phyloP scores from a whole-genome alignment of 345 rosid genomes.

The Conringia planisiliqua region DNA sequence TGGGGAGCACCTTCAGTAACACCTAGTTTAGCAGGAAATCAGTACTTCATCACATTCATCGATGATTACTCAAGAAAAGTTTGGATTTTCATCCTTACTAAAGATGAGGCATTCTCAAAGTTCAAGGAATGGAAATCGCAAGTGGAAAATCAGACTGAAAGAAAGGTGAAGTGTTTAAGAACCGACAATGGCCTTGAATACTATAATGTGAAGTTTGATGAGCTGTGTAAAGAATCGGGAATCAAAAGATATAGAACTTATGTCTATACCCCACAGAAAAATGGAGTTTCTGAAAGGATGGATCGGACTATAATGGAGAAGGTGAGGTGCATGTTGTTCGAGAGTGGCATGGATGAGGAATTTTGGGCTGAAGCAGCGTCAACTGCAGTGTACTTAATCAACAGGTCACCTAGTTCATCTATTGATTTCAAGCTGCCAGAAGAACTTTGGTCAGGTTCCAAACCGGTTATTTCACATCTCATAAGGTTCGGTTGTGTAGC shows the following conservation, averaged over 20 bases:
- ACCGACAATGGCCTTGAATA: neutral
- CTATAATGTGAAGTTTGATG: too few species aligned
- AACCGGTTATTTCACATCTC: rapidly evolving
- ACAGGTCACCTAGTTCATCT: neutral
- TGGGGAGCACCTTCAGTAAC: too few species aligned
- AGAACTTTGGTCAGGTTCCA: neutral
- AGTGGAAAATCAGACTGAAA: neutral
- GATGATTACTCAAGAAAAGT: neutral
- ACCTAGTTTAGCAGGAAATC: too few species aligned
- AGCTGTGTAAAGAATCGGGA: neutral
- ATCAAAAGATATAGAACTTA: neutral
- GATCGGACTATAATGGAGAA: too few species aligned
- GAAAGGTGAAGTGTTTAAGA: neutral
- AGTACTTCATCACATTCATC: too few species aligned
- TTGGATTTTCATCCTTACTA: neutral
- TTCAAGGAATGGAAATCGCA: neutral
- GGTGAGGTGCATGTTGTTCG: neutral
- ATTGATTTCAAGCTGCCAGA: neutral
- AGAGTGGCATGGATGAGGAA: neutral
- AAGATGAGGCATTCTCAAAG: neutral
- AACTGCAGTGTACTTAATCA: neutral
- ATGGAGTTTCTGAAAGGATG: neutral
- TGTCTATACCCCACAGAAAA: neutral
- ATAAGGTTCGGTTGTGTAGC: neutral
- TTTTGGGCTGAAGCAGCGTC: neutral